These are phyloP conservation scores for Nakazawaea siamensis DNA, from an alignment of 805 yeast species.

Conservation along the genomic window DNA sequence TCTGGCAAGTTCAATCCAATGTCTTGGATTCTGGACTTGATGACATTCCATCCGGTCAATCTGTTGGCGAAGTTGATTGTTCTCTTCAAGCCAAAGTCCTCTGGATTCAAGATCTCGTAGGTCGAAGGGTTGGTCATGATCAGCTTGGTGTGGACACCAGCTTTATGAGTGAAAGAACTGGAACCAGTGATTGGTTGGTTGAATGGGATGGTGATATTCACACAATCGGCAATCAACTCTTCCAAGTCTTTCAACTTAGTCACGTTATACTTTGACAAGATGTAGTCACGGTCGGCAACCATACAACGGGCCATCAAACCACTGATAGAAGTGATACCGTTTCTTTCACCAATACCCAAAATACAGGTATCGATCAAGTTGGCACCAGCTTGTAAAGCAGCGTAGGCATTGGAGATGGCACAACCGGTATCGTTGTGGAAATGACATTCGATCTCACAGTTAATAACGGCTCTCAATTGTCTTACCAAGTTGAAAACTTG, in stretches of 20 bases:
- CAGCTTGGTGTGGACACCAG: slow-evolving; percentile 58
- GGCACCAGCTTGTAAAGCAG: slow-evolving; percentile 58
- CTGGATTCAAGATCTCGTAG: slow-evolving; percentile 49
- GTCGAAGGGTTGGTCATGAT: slow-evolving; percentile 58
- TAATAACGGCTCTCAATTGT: slow-evolving; percentile 47
- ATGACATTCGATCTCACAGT: slow-evolving; percentile 54
- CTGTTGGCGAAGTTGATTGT: slow-evolving; percentile 55
- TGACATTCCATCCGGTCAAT: slow-evolving; percentile 58
- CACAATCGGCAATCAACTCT: slow-evolving; percentile 51
- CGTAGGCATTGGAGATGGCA: slow-evolving; percentile 56
- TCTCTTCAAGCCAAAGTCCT: slow-evolving; percentile 53
- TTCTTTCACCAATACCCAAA: slow-evolving; percentile 57
- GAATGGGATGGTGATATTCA: slow-evolving; percentile 51
- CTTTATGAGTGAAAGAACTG: slow-evolving; percentile 59
- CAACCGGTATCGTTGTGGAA: slow-evolving; percentile 60
- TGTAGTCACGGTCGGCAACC: slow-evolving; percentile 52
- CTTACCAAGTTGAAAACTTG: slow-evolving; percentile 53
- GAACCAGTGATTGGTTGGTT: slow-evolving; percentile 58
- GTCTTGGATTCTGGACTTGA: slow-evolving; percentile 53
- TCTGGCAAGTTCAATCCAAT: slow-evolving; percentile 47
- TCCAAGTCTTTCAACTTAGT: slow-evolving; percentile 50
- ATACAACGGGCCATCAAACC: slow-evolving; percentile 60
- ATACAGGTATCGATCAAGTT: slow-evolving; percentile 51
- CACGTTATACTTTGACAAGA: slow-evolving; percentile 47
- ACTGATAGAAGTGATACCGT: slow-evolving; percentile 55